These are phyloP conservation scores for Camellia oleifera DNA, from an alignment of 179 eudicot species.

Conservation along the genomic window DNA sequence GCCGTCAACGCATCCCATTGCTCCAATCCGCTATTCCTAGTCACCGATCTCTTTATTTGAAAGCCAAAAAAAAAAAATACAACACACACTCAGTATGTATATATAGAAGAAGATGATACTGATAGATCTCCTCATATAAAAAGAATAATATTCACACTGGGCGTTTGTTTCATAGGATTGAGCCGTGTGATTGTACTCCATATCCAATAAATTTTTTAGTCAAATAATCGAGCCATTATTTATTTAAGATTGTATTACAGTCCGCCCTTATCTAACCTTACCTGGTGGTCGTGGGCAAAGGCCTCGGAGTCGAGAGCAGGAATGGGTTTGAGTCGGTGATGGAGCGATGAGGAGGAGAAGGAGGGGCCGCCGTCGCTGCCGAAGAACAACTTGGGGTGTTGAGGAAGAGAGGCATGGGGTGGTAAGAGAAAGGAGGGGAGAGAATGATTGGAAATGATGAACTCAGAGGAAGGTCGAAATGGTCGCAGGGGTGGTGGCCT, in stretches of 20 bases:
- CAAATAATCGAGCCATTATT: background rate
- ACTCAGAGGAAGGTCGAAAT: background rate
- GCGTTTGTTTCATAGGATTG: no score
- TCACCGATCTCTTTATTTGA: slow-evolving; percentile 15
- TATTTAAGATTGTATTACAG: background rate
- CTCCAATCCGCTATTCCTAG: slow-evolving; percentile 32
- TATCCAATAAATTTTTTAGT: no score
- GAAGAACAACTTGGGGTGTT: background rate
- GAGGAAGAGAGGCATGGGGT: background rate
- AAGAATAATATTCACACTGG: no score
- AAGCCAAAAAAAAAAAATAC: no score
- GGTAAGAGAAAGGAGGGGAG: background rate
- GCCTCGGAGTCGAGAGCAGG: slow-evolving; percentile 27
- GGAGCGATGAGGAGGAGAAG: background rate
- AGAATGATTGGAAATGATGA: no score
- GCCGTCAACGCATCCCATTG: slow-evolving; percentile 89
- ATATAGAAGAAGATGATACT: background rate
- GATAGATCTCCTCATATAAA: background rate
- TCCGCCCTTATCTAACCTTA: background rate
- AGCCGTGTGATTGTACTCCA: no score
- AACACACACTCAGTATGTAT: background rate
- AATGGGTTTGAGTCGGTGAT: slow-evolving; percentile 4
- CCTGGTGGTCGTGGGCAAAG: slow-evolving; percentile 23
- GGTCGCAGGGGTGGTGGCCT: slow-evolving; percentile 8
- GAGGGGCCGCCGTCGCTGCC: background rate